Evolutionary conservation across 352 stramenopile species (phyloP), one percentile per base, ranked within the genome.

Genomic region (Globisporangium okanoganense): DNA sequence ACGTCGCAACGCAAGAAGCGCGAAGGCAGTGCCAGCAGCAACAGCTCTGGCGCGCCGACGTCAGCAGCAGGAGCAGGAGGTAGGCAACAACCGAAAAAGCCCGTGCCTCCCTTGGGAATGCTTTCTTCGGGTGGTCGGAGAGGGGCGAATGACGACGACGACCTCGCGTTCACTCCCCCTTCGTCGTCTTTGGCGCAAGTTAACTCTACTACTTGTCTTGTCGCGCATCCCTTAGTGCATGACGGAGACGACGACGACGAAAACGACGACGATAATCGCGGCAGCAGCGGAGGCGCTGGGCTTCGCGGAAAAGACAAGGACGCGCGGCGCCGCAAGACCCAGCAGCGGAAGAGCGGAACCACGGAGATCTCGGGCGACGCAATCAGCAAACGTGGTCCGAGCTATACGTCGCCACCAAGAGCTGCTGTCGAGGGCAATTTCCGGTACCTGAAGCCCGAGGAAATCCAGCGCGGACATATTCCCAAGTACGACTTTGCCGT

Each of bases 401-500:
- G 67, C 44, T 78, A 75, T 56, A 75, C 70, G n/a, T 58, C 67
- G 1, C 62, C 71, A 14, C 55, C 64, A 5, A 59, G 70, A 4
- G 25, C 64, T 9, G 60, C 61, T 35, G 35, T 62, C 0, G 35
- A 70, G 5, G 85, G 82, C 44, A 78, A 76, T 45, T 94, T 92
- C 58, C 61, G 83, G 2, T 92, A 95, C 62, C 69, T 95, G n/a
- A 91, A 90, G 57, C 83, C 85, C 1, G 78, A 89, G 33, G 83
- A 95, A 56, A 88, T 95, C 60, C 43, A 82, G 64, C 84, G 68
- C 43, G 82, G 79, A 5, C 61, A 69, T 16, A 45, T 85, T 25
- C 77, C 80, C 16, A 53, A 70, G 33, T 95, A 93, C 70, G 85
- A 95, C 61, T 95, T 88, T 65, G 83, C 82, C 0, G 73, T 95